Base-by-base conservation (phyloP, 2,329 filamentous ascomycete genomes). In the Penicillium oxalicum region DNA sequence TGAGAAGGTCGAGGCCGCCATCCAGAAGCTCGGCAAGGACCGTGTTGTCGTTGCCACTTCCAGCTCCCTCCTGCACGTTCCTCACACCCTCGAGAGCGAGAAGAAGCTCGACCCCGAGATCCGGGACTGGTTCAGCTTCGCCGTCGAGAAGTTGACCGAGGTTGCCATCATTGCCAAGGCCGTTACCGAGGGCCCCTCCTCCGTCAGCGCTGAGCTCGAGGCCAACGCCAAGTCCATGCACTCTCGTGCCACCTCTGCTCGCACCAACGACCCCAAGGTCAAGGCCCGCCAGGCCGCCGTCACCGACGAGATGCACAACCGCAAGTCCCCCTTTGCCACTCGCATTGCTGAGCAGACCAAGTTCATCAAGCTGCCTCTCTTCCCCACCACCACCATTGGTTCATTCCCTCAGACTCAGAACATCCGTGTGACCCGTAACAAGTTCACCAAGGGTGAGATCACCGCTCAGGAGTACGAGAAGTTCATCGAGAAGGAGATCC, bases 401-500 rank as follows among this genome's bases (percentile, higher is more conserved):
- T 97, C 91, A 49, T 98, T 98, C 88, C 93, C 93, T 62, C 93
- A 98, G 81, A 98, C 93, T 73, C 91, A 91, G 81, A 89, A 97
- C 75, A 98, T 98, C 77, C 90, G 93, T 77, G 77, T 94, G 65
- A 84, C 91, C 77, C 88, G 93, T 69, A 95, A 93, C 83, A 95
- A 93, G 82, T 89, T 96, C 80, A 95, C 91, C 81, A 98, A 98
- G 86, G 87, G 87, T 69, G 91, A 97, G 75, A 97, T 98, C 74
- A 91, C 86, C 44, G 79, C 84, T 63, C 81, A 85, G 69, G 78
- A 97, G 78, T 98, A 98, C 75, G 93, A 98, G 79, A 87, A 88
- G 75, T 98, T 98, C 82, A 98, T 98, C 64, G 88, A 97, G 82
- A 87, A 95, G 81, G 93, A 98, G 83, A 98, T 98, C 65, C 80